These are phyloP conservation scores for Dactylellina sp. DNA, from an alignment of 2,329 filamentous ascomycete species.

Conservation along the genomic window DNA sequence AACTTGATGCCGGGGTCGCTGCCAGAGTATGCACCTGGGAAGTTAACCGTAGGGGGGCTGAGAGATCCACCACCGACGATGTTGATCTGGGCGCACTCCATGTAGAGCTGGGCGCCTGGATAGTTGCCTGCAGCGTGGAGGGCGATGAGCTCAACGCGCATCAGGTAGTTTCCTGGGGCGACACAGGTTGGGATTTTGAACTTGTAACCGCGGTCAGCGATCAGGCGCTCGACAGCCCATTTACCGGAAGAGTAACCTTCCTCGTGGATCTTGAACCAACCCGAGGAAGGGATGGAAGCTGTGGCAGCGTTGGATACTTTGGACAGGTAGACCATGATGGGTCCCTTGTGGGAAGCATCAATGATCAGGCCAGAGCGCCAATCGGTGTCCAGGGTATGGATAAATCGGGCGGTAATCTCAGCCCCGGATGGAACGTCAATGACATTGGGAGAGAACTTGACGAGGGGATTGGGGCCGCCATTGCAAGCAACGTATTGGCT, in stretches of 20 bases:
- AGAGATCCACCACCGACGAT: constrained; percentile 59
- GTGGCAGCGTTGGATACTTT: constrained; percentile 64
- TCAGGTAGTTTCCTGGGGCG: constrained; percentile 62
- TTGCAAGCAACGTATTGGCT: constrained; percentile 65
- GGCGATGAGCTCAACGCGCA: constrained; percentile 60
- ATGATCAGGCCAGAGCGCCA: constrained; percentile 64
- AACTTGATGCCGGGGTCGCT: constrained; percentile 57
- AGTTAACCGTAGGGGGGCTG: constrained; percentile 58
- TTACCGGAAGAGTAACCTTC: constrained; percentile 64
- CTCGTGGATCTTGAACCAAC: constrained; percentile 68
- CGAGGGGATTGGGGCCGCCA: constrained; percentile 60
- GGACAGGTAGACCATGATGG: constrained; percentile 61
- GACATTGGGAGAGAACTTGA: constrained; percentile 64
- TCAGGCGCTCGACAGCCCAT: constrained; percentile 69
- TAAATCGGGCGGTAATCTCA: constrained; percentile 68
- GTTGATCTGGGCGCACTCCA: constrained; percentile 60
- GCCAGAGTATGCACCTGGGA: constrained; percentile 60
- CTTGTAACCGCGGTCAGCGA: constrained; percentile 66
- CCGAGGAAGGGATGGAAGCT: constrained; percentile 64
- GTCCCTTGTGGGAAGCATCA: constrained; percentile 69
- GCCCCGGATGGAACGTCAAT: constrained; percentile 67
- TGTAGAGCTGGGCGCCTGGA: constrained; percentile 59
- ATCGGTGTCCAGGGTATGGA: constrained; percentile 68
- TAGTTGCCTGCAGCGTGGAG: constrained; percentile 54
- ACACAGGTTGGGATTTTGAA: constrained; percentile 62